Base-by-base conservation (phyloP, 1,139 yeast species). In the Pichia sp. region DNA sequence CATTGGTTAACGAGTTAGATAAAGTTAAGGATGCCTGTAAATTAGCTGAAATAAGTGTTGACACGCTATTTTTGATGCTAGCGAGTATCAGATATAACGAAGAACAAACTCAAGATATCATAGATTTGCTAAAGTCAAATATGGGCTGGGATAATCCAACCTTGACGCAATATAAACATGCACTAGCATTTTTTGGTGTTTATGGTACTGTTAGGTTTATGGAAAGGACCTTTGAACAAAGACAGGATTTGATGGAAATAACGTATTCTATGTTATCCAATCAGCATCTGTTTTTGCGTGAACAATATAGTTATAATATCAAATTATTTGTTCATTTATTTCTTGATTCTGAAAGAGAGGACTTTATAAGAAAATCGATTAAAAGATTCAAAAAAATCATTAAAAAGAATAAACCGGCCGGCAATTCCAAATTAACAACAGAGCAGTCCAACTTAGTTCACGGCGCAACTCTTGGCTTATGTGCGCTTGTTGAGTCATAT, bases 401-500 rank as follows among this genome's bases (percentile, higher is more conserved):
- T 37, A 60, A 51, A 44, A 36, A 66, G 42, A 62, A 65, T 49
- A 59, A 58, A 63, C 41, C 43, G 34, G 39, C 37, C n/a, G 55
- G 55, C 29, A 55, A 53, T 16, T 37, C 55, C 62, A 42, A 54
- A 31, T 54, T 73, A 0, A 56, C 64, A 36, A 42, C 40, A 4
- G 72, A 71, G 4, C 78, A 79, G 49, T 56, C 65, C 1, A 48
- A 44, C 41, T 31, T 66, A 10, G 66, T 90, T 6, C 98, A 92
- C 59, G 95, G 94, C 2, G 90, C 96, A 2, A 84, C 92, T 0
- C 67, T 94, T 29, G 97, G 97, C 0, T 68, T 92, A 10, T 95
- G 97, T 4, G 85, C 97, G 0, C 68, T 92, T 38, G 79, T 92
- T 2, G 81, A 85, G 47, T 97, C 98, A 0, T 92, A 85, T 65